phyloP scores from a whole-genome alignment of 768 basidiomycete genomes.

The Hirschioporus abietinus region DNA sequence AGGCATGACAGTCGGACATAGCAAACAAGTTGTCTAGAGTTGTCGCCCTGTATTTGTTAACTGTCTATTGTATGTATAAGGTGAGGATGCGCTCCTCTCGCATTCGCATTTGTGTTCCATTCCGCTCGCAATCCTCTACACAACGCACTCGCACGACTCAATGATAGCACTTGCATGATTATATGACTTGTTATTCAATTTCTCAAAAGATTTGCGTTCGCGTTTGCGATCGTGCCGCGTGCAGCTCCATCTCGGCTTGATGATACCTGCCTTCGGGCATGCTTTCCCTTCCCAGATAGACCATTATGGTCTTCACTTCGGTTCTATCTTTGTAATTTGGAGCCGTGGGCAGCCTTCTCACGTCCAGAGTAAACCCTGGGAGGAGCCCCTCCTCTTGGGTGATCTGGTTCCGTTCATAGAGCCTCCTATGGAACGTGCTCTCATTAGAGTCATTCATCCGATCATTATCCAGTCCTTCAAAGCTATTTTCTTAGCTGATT shows the following conservation, averaged over 20 bases:
- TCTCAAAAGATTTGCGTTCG: background rate
- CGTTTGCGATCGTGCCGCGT: background rate
- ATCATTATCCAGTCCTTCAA: background rate
- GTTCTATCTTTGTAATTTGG: background rate
- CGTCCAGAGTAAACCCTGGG: background rate
- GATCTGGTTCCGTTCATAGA: background rate
- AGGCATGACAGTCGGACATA: background rate
- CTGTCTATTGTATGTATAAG: slow-evolving; percentile 1
- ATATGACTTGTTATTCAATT: background rate
- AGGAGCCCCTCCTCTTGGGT: background rate
- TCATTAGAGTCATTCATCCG: background rate
- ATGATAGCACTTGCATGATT: background rate
- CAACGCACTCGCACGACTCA: background rate
- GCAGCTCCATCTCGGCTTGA: background rate
- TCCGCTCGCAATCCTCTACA: background rate
- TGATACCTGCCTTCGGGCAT: background rate
- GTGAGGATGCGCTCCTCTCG: background rate
- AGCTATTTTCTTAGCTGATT: background rate
- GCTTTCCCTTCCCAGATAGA: background rate
- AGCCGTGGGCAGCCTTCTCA: background rate
- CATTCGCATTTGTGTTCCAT: background rate
- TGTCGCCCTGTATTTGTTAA: background rate
- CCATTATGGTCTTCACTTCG: background rate
- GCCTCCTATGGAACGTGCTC: background rate
- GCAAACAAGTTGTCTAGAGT: background rate